Base-by-base conservation (phyloP, 208 protist species). In the Porcisia hertigi region DNA sequence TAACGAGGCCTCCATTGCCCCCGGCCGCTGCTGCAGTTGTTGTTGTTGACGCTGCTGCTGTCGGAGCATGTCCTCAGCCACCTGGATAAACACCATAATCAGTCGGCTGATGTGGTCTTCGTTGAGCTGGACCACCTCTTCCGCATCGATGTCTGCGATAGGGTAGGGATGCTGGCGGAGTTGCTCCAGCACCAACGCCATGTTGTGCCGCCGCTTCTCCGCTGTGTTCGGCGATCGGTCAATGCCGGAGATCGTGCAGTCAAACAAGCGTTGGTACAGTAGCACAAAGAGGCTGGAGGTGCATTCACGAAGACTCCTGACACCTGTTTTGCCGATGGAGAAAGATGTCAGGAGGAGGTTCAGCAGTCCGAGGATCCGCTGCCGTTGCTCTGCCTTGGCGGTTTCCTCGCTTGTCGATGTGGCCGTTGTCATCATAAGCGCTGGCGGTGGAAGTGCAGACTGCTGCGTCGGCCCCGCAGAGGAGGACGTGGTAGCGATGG, bases 201-300 rank as follows among this genome's bases (percentile, higher is more conserved):
- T 83, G 76, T 97, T 97, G 81, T 85, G 84, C 41, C 83, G 83
- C 73, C 93, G 92, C 77, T 97, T 92, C 71, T 95, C 85, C 14
- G 86, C 59, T 9, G 89, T 94, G 72, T 94, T 92, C 0, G 93
- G 93, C 11, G 79, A 86, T 34, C 79, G 79, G 41, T 94, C 91
- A 71, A 97, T 93, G 9, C 81, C 89, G 0, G 74, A 70, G 45
- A 96, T 93, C 14, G 73, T 87, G 67, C 86, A 89, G 79, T 89
- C 85, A 63, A 93, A 96, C 25, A 97, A 74, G 1, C 93, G 91
- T 73, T 97, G 88, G 66, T 92, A 97, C 11, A 97, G 83, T 30
- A 97, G 52, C 30, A 97, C 93, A 71, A 97, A 97, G 53, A 97
- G 88, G 71, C 90, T 94, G 25, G 91, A 95, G 34, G 93, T 92